Percentiles rank a stretch among this genome's conserved stretches.
phyloP scores from a whole-genome alignment of 1,284 basidiomycete species.

The Ustilago sp. region DNA sequence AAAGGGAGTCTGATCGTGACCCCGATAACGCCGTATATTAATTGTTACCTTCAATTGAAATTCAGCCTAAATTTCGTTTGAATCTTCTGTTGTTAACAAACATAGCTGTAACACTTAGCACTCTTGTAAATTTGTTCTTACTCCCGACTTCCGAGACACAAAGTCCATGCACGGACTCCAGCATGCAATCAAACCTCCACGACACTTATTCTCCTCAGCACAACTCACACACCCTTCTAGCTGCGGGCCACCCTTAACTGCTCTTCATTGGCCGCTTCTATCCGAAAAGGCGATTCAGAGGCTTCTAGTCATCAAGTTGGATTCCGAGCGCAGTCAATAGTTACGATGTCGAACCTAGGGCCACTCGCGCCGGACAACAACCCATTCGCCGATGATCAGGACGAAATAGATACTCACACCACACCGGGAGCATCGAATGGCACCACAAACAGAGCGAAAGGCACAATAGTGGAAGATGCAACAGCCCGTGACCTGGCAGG shows the following conservation, averaged over 20 bases:
- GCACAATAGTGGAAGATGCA: neutral
- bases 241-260: neutral
- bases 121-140: neutral
- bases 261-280: neutral
- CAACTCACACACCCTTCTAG: neutral
- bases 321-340: neutral
- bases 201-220: neutral
- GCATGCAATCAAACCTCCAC: neutral
- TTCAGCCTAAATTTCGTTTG: neutral
- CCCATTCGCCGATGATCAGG: conserved; percentile 40
- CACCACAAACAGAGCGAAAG: neutral
- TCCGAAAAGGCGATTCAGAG: neutral
- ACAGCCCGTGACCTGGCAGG: conserved; percentile 18
- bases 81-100: neutral
- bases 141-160: conserved; percentile 9
- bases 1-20: too few species aligned
- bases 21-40: too few species aligned
- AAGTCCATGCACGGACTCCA: conserved; percentile 4
- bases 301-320: neutral
- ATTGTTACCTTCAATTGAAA: too few species aligned
- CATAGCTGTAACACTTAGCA: neutral
- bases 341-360: conserved; percentile 29
- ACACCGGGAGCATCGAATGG: neutral
- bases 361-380: conserved; percentile 33
- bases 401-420: neutral